Evolutionary conservation across 805 yeast genomes (phyloP), one percentile per base, ranked within the genome.

Genomic region (Ogataea trehaloabstinens): DNA sequence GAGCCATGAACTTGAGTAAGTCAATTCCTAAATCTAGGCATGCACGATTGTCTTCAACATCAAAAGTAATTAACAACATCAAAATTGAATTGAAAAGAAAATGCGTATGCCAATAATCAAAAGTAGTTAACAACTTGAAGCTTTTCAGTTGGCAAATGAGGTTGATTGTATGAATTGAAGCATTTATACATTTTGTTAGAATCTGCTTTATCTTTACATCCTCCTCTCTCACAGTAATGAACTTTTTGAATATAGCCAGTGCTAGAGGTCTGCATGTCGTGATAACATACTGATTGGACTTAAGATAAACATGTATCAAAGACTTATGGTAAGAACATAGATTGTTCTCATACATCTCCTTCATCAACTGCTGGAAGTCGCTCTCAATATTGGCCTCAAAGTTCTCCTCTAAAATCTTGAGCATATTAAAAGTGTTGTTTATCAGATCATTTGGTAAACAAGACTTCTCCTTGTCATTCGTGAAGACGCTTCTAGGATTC

Each of bases 71-170:
- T 20, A 50, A 35, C 28, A 58, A 46, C 11, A 66, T 58, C 34
- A 64, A 41, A 7, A 64, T 42, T 0, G 71, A 53, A 16, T 65
- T 56, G 41, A 64, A 65, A 31, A 67, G 51, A 42, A 61, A 64
- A 41, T 67, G 63, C 4, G 64, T 63, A 46, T 66, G 69, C 66
- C 67, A 64, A 45, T 64, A 65, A 24, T 67, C 71, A 52, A 58
- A 64, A 15, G 66, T 59, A 5, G 63, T 60, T 33, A 64, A 53
- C 45, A 58, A 38, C 3, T 60, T 60, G 37, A 53, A 43, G 15
- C 48, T 49, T 24, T 52, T 54, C 29, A 66, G 46, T 27, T 52
- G 55, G 13, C 44, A 43, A 2, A 65, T 39, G 22, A 63, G 46
- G 19, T 53, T 54, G 34, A 66, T 54, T 22, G 60, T 62, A 11